A percentile compares a stretch with the other conserved stretches of the same genome.
Evolutionary conservation across 495 filamentous ascomycete species (phyloP).

Genomic region (Aspergillus incahuasiensis): DNA sequence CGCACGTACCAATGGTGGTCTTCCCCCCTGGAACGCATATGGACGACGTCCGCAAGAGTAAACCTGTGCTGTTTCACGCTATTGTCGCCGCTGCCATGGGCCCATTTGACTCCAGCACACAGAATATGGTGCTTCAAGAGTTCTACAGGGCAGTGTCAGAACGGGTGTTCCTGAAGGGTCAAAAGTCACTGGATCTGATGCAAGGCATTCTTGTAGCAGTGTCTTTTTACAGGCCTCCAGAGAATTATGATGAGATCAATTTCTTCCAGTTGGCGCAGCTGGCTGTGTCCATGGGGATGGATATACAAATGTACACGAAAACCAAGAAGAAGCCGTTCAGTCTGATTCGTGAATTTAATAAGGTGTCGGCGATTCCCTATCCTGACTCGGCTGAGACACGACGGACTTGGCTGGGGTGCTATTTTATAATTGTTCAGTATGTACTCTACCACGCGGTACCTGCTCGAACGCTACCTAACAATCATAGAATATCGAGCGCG

Average conservation of each 20-base stretch:
- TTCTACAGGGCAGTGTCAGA: slow-evolving; percentile 70
- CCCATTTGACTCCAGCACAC: slow-evolving; percentile 53
- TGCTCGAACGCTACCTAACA: slow-evolving; percentile 34
- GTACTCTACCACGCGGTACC: slow-evolving; percentile 9
- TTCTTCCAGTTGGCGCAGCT: slow-evolving; percentile 87
- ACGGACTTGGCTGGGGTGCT: slow-evolving; percentile 76
- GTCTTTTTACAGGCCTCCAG: slow-evolving; percentile 81
- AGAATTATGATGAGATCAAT: slow-evolving; percentile 80
- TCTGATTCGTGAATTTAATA: slow-evolving; percentile 28
- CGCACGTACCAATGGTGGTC: slow-evolving; percentile 73
- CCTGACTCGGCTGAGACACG: slow-evolving; percentile 66
- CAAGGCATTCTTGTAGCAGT: slow-evolving; percentile 70
- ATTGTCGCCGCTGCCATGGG: slow-evolving; percentile 68
- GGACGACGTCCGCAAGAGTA: slow-evolving; percentile 60
- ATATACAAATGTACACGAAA: slow-evolving; percentile 66
- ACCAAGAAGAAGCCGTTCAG: slow-evolving; percentile 25
- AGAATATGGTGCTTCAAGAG: slow-evolving; percentile 60
- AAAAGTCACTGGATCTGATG: slow-evolving; percentile 82
- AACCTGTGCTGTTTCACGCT: slow-evolving; percentile 76
- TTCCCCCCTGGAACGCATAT: slow-evolving; percentile 65
- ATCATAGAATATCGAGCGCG: slow-evolving; percentile 66
- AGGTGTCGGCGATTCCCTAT: slow-evolving; percentile 48
- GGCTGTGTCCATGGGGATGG: slow-evolving; percentile 79
- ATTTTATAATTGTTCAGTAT: slow-evolving; percentile 63
- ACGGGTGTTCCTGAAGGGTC: slow-evolving; percentile 65